Evolutionary conservation across 805 yeast genomes (phyloP), one percentile per base, ranked within the genome.

Genomic region (Candida tammaniensis): DNA sequence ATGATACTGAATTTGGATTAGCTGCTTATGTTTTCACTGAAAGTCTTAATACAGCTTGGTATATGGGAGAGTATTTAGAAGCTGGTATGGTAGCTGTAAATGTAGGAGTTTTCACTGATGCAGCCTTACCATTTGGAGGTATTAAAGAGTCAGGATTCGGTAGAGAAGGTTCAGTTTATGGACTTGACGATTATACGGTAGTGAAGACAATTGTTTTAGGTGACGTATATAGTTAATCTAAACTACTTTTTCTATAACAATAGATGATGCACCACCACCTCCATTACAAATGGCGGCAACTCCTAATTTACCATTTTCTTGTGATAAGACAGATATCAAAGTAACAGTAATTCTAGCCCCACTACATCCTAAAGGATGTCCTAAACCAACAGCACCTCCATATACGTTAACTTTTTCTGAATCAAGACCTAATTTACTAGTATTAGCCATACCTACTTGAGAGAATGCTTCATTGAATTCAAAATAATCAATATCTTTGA

Each of bases 381-480:
- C 96, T 43, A 87, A 60, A 25, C 95, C 95, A 46, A 87, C 95
- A 17, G 96, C 96, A 60, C 96, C 96, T 62, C 96, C 96, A 56
- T 86, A 83, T 30, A 79, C 86, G 57, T 87, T 87, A 33, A 88
- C 74, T 64, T 85, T 87, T 31, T 74, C 72, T 24, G 62, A 61
- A 41, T 78, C 79, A 35, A 86, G 59, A 44, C 70, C 68, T 38
- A 83, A 71, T 42, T 85, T 64, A 68, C 84, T 78, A 39, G 82
- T 70, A 64, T 86, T 86, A 39, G 96, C 96, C 46, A 88, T 55
- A 38, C 97, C 97, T 36, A 91, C 98, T 38, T 86, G 97, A 9
- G 96, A 78, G 69, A 91, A 91, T 10, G 98, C 98, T 72, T 91
- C 98, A 67, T 91, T 91, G 64, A 91, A 81, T 73, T 91, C 98